Conservation (phyloP, 768 basidiomycete genomes). For the Punctularia strigosozonata region DNA sequence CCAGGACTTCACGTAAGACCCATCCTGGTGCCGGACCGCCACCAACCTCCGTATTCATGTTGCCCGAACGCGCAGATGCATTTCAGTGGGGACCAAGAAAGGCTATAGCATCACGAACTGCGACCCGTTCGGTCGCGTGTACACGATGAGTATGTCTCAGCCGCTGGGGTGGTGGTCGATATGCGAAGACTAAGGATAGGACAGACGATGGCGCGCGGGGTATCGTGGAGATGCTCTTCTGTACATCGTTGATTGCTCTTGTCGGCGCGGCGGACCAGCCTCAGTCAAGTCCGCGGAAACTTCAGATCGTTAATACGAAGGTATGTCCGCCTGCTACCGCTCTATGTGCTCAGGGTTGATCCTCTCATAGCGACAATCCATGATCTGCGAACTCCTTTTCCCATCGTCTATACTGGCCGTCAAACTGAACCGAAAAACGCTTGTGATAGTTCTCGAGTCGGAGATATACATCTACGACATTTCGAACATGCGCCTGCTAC, state of each 20-base stretch:
- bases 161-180: not conserved
- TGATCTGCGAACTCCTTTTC: slow-evolving; percentile 97
- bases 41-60: slow-evolving; percentile 3
- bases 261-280: slow-evolving; percentile 94
- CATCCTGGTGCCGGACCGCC: not conserved
- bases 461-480: slow-evolving; percentile 99
- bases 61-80: slow-evolving; percentile 39
- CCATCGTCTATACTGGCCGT: slow-evolving; percentile 96
- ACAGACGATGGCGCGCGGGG: slow-evolving; percentile 88
- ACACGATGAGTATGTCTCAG: slow-evolving; percentile 72
- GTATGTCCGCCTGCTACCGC: slow-evolving; percentile 27
- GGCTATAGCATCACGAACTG: slow-evolving; percentile 98
- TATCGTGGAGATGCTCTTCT: slow-evolving; percentile 99
- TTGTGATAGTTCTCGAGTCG: slow-evolving; percentile 92
- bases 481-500: slow-evolving; percentile 92
- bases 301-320: slow-evolving; percentile 99
- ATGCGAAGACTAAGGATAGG: not conserved
- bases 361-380: slow-evolving; percentile 74
- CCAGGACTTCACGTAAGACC: slow-evolving; percentile 84
- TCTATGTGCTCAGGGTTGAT: not conserved
- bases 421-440: slow-evolving; percentile 92
- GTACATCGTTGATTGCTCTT: slow-evolving; percentile 92
- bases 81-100: slow-evolving; percentile 89
- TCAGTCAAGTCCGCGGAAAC: slow-evolving; percentile 77
- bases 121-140: slow-evolving; percentile 94